Percentiles rank a stretch among this genome's conserved stretches.
These are phyloP conservation scores for Pseudogymnoascus sp. DNA, from an alignment of 2,329 filamentous ascomycete genomes.

Conservation along the genomic window DNA sequence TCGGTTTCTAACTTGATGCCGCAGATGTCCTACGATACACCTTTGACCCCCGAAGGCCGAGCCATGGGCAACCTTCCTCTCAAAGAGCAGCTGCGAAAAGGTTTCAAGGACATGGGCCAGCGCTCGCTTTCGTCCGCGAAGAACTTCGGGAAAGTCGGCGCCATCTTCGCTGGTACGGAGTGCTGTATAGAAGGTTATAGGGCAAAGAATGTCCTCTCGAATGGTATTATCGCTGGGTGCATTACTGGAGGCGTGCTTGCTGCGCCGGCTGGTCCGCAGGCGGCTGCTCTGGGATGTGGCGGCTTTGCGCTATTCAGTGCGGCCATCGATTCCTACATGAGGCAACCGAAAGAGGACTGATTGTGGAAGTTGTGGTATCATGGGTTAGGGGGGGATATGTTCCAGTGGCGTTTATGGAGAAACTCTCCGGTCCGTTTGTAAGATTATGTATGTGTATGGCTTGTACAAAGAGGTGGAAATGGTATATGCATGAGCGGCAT, in stretches of 20 bases:
- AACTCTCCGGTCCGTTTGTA: conserved; percentile 1
- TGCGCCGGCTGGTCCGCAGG: conserved; percentile 79
- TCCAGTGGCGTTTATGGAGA: not conserved
- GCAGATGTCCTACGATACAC: conserved; percentile 97
- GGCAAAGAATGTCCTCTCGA: conserved; percentile 87
- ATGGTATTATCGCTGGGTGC: conserved; percentile 81
- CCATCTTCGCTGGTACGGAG: conserved; percentile 85
- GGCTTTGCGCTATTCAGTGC: conserved; percentile 90
- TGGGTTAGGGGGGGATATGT: not conserved
- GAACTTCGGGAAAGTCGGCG: conserved; percentile 91
- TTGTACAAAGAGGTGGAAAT: conserved; percentile 7
- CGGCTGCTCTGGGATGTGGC: conserved; percentile 75
- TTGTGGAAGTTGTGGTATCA: not conserved
- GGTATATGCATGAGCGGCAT: conserved; percentile 6
- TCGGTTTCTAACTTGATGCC: not conserved
- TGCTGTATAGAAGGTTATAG: conserved; percentile 89
- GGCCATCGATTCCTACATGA: conserved; percentile 88
- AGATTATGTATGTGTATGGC: conserved; percentile 7
- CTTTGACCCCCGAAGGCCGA: conserved; percentile 44
- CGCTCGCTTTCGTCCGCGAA: conserved; percentile 76
- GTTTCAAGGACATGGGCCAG: conserved; percentile 90
- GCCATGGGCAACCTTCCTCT: conserved; percentile 60
- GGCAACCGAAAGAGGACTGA: conserved; percentile 55
- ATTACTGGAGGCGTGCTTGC: conserved; percentile 85
- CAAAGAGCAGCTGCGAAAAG: conserved; percentile 70